Percentiles rank a stretch among this genome's conserved stretches.
Conservation (phyloP, 2,329 filamentous ascomycete species). For the Moelleriella libera region DNA sequence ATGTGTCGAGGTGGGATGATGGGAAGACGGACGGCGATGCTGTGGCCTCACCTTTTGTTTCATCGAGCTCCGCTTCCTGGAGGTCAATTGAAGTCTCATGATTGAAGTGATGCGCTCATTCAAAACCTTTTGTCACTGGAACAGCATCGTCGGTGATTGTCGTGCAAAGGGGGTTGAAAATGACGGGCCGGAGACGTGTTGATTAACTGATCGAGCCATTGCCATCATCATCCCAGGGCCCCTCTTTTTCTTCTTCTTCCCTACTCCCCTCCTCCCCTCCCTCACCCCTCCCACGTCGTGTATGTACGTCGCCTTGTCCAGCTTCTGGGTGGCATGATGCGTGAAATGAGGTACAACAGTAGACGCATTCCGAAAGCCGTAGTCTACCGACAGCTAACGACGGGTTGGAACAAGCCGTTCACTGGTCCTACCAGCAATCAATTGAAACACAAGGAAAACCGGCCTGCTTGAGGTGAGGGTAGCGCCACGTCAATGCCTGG, state of each 20-base stretch:
- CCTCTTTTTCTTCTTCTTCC: neutral
- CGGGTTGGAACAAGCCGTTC: neutral
- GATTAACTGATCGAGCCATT: too few species aligned
- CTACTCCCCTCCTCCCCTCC: neutral
- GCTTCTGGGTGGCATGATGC: neutral
- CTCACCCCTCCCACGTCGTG: too few species aligned
- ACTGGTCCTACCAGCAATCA: neutral
- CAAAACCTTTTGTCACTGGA: too few species aligned
- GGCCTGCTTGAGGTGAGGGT: neutral
- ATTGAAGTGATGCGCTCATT: too few species aligned
- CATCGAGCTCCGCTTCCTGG: neutral
- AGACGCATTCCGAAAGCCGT: neutral
- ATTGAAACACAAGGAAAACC: neutral
- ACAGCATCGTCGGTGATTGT: too few species aligned
- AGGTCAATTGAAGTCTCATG: neutral
- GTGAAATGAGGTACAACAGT: neutral
- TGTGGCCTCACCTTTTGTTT: conserved; percentile 1
- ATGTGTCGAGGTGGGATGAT: neutral
- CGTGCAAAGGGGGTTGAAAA: too few species aligned
- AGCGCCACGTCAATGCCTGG: neutral
- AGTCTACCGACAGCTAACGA: neutral
- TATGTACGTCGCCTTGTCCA: neutral
- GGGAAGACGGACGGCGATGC: neutral
- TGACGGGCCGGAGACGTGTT: too few species aligned
- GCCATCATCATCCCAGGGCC: too few species aligned